Percentiles rank a stretch among this genome's conserved stretches.
Evolutionary conservation across 169 alveolate species (phyloP).

Genomic region (Toxoplasma gondii): DNA sequence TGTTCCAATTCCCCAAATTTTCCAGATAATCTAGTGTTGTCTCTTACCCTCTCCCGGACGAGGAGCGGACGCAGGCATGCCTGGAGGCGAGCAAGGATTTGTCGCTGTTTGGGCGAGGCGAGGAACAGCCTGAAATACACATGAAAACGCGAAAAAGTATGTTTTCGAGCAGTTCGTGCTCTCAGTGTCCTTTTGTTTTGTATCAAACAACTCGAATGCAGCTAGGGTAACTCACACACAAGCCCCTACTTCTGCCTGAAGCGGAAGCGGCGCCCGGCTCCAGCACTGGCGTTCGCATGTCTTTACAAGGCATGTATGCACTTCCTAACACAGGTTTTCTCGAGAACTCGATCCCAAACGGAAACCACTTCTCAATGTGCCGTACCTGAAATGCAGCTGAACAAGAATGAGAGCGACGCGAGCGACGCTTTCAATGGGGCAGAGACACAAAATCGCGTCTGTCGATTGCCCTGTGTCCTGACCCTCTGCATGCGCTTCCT

Average conservation of each 20-base stretch:
- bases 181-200: background rate
- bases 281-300: background rate
- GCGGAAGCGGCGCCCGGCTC: background rate
- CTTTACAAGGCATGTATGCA: background rate
- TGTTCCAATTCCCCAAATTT: too few relatives aligned
- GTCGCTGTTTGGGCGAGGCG: slow-evolving; percentile 21
- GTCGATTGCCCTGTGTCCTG: background rate
- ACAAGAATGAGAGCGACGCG: slow-evolving; percentile 52
- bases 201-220: background rate
- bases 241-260: background rate
- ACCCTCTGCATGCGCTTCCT: background rate
- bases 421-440: slow-evolving; percentile 37
- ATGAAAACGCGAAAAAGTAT: background rate
- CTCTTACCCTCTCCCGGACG: slow-evolving; percentile 29
- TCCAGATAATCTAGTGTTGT: background rate
- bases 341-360: too few relatives aligned
- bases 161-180: background rate
- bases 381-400: slow-evolving; percentile 58
- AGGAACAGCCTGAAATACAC: background rate
- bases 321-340: too few relatives aligned
- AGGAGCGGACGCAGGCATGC: slow-evolving; percentile 42
- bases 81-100: background rate
- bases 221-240: background rate
- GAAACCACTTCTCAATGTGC: too few relatives aligned
- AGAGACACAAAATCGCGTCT: slow-evolving; percentile 5